These are phyloP conservation scores for Acer negundo DNA, from an alignment of 345 rosid species.

Conservation along the genomic window DNA sequence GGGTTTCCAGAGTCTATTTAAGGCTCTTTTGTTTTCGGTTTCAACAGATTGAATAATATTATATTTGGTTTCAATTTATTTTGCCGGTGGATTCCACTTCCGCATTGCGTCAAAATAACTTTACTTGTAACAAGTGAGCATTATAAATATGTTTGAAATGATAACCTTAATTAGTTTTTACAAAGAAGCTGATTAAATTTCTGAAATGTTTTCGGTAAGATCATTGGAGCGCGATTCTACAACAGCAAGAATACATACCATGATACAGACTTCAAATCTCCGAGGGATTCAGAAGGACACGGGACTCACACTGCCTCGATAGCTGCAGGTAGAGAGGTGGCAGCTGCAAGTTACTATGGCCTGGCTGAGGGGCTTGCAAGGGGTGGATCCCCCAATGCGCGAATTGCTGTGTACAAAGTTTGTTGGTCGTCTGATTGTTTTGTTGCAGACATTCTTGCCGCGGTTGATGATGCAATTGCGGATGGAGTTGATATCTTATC, in stretches of 20 bases:
- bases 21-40: too few relatives aligned
- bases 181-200: not conserved
- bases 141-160: not conserved
- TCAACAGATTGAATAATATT: too few relatives aligned
- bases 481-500: slow-evolving; percentile 35
- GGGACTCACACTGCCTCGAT: slow-evolving; percentile 36
- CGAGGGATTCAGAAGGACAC: slow-evolving; percentile 29
- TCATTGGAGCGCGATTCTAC: slow-evolving; percentile 19
- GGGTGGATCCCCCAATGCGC: slow-evolving; percentile 20
- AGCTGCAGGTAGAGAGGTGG: slow-evolving; percentile 27
- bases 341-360: slow-evolving; percentile 24
- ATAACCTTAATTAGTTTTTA: not conserved
- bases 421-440: slow-evolving; percentile 27
- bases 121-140: not conserved
- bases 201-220: not conserved
- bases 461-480: slow-evolving; percentile 32
- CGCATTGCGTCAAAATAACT: too few relatives aligned
- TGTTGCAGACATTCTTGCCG: slow-evolving; percentile 30
- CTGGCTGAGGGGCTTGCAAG: slow-evolving; percentile 22
- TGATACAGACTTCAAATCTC: not conserved
- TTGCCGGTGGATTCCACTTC: too few relatives aligned
- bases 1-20: too few relatives aligned
- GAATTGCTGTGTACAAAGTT: slow-evolving; percentile 35
- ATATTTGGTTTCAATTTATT: too few relatives aligned
- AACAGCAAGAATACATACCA: not conserved